A percentile compares a stretch with the other conserved stretches of the same genome.
Evolutionary conservation across 352 stramenopile species (phyloP).

Genomic region (Phytophthora cactorum): DNA sequence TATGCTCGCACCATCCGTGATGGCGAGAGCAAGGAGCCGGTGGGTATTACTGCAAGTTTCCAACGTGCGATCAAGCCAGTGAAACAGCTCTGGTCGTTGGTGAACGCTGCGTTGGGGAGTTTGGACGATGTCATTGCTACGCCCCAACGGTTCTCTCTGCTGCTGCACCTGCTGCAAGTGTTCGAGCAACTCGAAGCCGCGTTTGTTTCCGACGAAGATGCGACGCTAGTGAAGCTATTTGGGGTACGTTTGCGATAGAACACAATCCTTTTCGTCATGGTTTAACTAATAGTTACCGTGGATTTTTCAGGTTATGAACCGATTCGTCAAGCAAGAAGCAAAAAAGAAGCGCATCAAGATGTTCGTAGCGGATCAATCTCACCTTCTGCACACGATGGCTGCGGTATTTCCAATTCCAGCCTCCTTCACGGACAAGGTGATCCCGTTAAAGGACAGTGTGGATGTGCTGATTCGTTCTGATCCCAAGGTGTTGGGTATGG

Average conservation of each 20-base stretch:
- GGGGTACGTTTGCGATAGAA: constrained; percentile 25
- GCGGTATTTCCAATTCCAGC: constrained; percentile 46
- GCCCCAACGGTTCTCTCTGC: constrained; percentile 68
- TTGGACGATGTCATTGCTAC: constrained; percentile 57
- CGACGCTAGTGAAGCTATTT: constrained; percentile 46
- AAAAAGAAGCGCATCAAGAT: constrained; percentile 53
- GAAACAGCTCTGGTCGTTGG: constrained; percentile 57
- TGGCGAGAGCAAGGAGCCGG: background rate
- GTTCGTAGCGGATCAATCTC: constrained; percentile 48
- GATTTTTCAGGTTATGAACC: constrained; percentile 38
- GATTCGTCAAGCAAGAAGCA: constrained; percentile 60
- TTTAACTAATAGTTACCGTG: background rate
- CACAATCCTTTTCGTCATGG: background rate
- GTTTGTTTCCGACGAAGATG: constrained; percentile 43
- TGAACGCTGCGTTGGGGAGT: constrained; percentile 45
- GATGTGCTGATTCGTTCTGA: constrained; percentile 72
- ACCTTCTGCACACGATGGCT: constrained; percentile 56
- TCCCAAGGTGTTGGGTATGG: constrained; percentile 72
- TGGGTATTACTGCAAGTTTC: constrained; percentile 45
- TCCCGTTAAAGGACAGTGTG: constrained; percentile 52
- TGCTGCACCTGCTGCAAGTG: constrained; percentile 71
- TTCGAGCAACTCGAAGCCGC: constrained; percentile 60
- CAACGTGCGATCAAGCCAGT: constrained; percentile 41
- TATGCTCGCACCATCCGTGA: constrained; percentile 44
- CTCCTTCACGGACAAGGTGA: constrained; percentile 43